Evolutionary conservation across 2,329 filamentous ascomycete species (phyloP).

Genomic region (Botrytis sinoallii): DNA sequence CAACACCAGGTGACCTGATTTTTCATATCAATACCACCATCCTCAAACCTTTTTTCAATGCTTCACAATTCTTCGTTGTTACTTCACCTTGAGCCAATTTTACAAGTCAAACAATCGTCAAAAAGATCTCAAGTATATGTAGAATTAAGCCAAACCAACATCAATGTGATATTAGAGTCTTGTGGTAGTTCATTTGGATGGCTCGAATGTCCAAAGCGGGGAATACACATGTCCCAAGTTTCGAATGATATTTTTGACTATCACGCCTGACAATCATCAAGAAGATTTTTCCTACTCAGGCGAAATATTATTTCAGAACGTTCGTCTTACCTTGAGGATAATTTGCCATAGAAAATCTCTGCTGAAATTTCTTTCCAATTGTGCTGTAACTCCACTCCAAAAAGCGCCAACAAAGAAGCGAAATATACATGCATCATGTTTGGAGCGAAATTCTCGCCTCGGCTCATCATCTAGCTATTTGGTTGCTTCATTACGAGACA

Average conservation of each 20-base stretch:
- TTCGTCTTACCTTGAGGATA: not conserved
- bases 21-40: not conserved
- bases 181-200: too few relatives aligned
- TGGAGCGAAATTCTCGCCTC: not conserved
- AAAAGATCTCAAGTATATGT: not conserved
- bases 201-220: not conserved
- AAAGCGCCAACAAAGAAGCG: not conserved
- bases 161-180: not conserved
- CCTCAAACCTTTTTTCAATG: not conserved
- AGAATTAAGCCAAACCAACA: not conserved
- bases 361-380: not conserved
- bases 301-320: not conserved
- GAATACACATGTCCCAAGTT: not conserved
- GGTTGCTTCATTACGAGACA: not conserved
- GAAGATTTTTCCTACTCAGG: not conserved
- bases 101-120: too few relatives aligned
- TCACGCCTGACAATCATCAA: not conserved
- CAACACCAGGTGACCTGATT: not conserved
- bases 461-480: not conserved
- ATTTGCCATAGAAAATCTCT: accelerated
- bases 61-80: not conserved
- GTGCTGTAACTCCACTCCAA: accelerated
- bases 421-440: not conserved
- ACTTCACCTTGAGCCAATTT: not conserved
- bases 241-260: not conserved